Base-by-base conservation (phyloP, 2,329 filamentous ascomycete species). In the Rhinocladiella similis region DNA sequence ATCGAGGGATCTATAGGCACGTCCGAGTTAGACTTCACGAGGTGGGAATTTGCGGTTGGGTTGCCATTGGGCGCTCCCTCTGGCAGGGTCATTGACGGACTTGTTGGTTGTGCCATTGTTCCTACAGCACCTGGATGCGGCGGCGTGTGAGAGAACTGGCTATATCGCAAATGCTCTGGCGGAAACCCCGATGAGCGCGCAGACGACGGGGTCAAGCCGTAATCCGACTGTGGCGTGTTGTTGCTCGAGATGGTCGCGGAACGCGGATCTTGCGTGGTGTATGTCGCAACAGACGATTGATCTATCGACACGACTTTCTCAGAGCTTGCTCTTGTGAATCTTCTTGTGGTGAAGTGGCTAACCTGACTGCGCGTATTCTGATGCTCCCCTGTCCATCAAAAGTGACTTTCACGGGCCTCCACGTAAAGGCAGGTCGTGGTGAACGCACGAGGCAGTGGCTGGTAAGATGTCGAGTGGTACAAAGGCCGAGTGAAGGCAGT, bases 1-100 rank as follows among this genome's bases (percentile, higher is more conserved):
- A 97, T 96, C 75, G 91, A 95, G 71, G 92, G 91, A 95, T 97
- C 93, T 97, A 96, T 92, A 88, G 91, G 91, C 81, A 95, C 86
- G 86, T 91, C 88, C 84, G 83, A 84, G 91, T 96, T 90, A 96
- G 92, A 95, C 78, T 91, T 92, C 79, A 87, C 83, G 82, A 85
- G 81, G 55, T 62, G 58, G 67, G 72, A 70, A 67, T 69, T 73
- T 69, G 72, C 68, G 75, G 83, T 81, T 79, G 84, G 87, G 87
- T 89, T 85, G 83, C 81, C 77, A 80, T 78, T 87, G 79, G 83
- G 81, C 70, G 80, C 80, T 74, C 81, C 89, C 90, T 91, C 89
- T 83, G 86, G 83, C 80, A 90, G 81, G 86, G 88, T 83, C 83
- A 90, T 84, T 79, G 90, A 96, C 91, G 90, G 90, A 96, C 92